phyloP scores from a whole-genome alignment of 129 eudicot genomes.

The Escallonia rubra region DNA sequence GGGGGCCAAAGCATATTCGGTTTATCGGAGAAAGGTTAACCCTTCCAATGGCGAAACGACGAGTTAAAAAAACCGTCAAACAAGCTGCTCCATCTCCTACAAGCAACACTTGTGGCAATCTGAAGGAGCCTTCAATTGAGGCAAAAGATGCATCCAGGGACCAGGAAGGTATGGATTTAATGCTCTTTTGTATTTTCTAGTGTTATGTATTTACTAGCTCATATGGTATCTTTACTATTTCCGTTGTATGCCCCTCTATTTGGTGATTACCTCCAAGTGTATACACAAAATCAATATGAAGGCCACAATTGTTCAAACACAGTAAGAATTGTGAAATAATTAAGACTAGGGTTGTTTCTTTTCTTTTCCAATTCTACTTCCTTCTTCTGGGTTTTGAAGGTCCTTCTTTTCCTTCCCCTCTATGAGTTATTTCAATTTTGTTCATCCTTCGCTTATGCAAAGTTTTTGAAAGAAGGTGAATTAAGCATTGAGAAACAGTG shows the following conservation, averaged over 20 bases:
- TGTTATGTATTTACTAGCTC: not conserved
- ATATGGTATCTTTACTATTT: too few species aligned
- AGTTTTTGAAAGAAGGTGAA: too few species aligned
- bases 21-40: not conserved
- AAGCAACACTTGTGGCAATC: conserved; percentile 14
- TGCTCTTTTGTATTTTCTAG: not conserved
- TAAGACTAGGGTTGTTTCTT: too few species aligned
- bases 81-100: conserved; percentile 26
- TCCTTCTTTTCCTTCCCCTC: too few species aligned
- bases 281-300: too few species aligned
- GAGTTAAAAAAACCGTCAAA: conserved; percentile 25
- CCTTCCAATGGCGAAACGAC: conserved; percentile 45
- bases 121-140: conserved; percentile 14
- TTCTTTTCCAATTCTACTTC: too few species aligned
- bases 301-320: not conserved
- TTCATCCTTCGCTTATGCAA: too few species aligned
- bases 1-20: not conserved
- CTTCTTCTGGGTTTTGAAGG: too few species aligned
- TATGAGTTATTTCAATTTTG: too few species aligned
- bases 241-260: too few species aligned
- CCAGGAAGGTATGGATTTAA: conserved; percentile 39
- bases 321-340: not conserved
- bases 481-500: too few species aligned
- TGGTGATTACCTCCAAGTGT: too few species aligned
- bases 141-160: conserved; percentile 20